Base-by-base conservation (phyloP, 768 basidiomycete genomes). In the Suillus lakei region DNA sequence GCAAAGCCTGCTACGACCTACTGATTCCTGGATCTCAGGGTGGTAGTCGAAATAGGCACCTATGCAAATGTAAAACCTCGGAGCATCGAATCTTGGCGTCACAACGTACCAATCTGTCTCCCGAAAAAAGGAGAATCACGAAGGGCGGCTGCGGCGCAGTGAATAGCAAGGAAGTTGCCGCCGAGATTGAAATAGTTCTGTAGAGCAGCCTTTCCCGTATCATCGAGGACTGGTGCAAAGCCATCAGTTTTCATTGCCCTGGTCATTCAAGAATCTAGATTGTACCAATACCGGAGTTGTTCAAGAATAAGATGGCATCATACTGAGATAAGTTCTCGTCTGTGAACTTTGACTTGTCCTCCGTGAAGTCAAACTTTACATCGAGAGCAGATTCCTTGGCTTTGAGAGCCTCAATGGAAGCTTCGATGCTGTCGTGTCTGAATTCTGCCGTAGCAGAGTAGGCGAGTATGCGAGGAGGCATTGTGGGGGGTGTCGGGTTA, bases 351-450 rank as follows among this genome's bases (percentile, higher is more conserved):
- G 69, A 67, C 65, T 76, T 76, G 65, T 92, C 89, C 71, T 93
- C 92, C 3, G 90, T 88, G 63, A 86, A 81, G 58, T 87, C 85
- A 65, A 93, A 91, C 28, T 78, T 60, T 60, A 88, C 80, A 66
- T 85, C 78, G 63, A 88, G 84, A 0, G 76, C 70, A n/a, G 78
- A 64, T 2, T 81, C 82, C 28, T 78, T 80, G 1, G 78, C 73
- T 63, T 83, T 82, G 46, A 93, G 75, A 0, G 84, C 84, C 50
- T 84, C 75, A 32, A 91, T 85, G 4, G 91, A 90, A 1, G 86
- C 85, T 0, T 91, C 91, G 63, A 93, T 93, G 4, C 88, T 90
- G 66, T 91, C 91, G 70, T 93, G 92, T 64, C 90, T 80, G 74
- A 84, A 93, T 5, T 82, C 85, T 7, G 76, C 72, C 0, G 89